Percentiles rank a stretch among this genome's conserved stretches.
Evolutionary conservation across 441 rosid genomes (phyloP).

Genomic region (Arabidopsis hybrid): DNA sequence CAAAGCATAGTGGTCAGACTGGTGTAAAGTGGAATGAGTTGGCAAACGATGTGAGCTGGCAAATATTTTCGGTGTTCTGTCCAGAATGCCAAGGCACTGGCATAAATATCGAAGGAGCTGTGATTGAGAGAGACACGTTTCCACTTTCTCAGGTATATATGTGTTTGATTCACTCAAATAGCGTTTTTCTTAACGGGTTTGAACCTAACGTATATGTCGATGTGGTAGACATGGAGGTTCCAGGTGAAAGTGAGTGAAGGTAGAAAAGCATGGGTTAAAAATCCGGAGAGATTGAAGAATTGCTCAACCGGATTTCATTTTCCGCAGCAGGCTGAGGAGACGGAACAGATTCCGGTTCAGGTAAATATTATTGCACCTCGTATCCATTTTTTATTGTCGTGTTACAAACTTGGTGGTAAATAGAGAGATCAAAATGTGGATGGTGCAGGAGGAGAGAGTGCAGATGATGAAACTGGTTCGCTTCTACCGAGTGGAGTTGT

Average conservation of each 20-base stretch:
- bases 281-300: constrained; percentile 75
- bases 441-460: constrained; percentile 65
- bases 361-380: constrained; percentile 38
- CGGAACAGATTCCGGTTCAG: constrained; percentile 47
- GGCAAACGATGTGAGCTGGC: constrained; percentile 43
- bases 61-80: constrained; percentile 74
- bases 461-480: constrained; percentile 59
- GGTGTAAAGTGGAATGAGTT: constrained; percentile 51
- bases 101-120: constrained; percentile 57
- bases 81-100: constrained; percentile 98
- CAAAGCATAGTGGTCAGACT: constrained; percentile 50
- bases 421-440: constrained; percentile 2
- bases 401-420: not conserved
- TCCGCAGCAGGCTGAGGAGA: constrained; percentile 52
- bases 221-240: constrained; percentile 71
- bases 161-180: constrained; percentile 13
- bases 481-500: constrained; percentile 65
- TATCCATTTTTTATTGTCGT: not conserved
- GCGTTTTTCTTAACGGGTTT: not conserved
- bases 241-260: constrained; percentile 79
- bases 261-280: constrained; percentile 86
- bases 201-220: constrained; percentile 7
- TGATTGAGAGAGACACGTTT: constrained; percentile 65
- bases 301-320: constrained; percentile 86
- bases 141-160: constrained; percentile 79